phyloP scores from a whole-genome alignment of 2,329 filamentous ascomycete species.

The Xylariales sp. region DNA sequence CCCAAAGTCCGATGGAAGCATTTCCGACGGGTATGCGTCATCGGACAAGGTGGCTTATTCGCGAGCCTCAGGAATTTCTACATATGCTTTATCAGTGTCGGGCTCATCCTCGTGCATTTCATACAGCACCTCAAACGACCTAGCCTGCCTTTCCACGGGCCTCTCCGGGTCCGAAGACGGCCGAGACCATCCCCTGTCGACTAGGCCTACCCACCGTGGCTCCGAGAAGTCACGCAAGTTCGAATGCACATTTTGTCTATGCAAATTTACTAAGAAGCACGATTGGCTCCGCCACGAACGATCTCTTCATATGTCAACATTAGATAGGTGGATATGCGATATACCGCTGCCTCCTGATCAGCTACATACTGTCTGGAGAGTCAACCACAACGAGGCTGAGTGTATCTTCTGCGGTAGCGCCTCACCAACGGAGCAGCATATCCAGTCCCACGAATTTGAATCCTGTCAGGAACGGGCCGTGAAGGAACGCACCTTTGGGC shows the following conservation, averaged over 20 bases:
- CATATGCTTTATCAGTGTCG: too few relatives aligned
- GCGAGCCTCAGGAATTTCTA: too few relatives aligned
- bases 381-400: slow-evolving; percentile 36
- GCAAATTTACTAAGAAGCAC: slow-evolving; percentile 34
- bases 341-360: slow-evolving; percentile 27
- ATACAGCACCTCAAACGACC: too few relatives aligned
- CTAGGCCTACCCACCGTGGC: slow-evolving; percentile 5
- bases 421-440: slow-evolving; percentile 28
- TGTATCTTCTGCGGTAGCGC: slow-evolving; percentile 34
- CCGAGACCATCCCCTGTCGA: background rate
- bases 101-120: too few relatives aligned
- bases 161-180: background rate
- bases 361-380: slow-evolving; percentile 42
- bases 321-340: slow-evolving; percentile 48
- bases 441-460: slow-evolving; percentile 35
- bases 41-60: too few relatives aligned
- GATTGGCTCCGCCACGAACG: slow-evolving; percentile 45
- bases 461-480: slow-evolving; percentile 43
- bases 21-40: background rate
- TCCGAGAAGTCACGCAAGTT: slow-evolving; percentile 20
- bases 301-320: slow-evolving; percentile 39
- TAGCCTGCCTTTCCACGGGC: too few relatives aligned
- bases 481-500: slow-evolving; percentile 35
- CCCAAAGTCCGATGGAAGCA: background rate
- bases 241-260: slow-evolving; percentile 32